Base-by-base conservation (phyloP, 805 yeast genomes). In the Candida alai region DNA sequence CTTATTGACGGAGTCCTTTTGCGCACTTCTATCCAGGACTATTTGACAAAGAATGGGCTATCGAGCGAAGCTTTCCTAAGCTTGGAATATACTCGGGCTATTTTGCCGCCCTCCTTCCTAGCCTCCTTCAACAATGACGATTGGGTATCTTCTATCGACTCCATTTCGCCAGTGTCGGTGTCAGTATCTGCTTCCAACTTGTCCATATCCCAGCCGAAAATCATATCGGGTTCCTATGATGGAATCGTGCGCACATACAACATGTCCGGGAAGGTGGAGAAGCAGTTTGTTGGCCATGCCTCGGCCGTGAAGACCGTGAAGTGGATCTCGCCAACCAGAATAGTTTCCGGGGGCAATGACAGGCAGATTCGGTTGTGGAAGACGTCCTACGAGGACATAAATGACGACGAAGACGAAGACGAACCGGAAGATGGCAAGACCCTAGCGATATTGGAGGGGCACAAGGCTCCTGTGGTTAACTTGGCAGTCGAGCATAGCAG, bases 211-310 rank as follows among this genome's bases (percentile, higher is more conserved):
- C 58, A 65, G 27, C 71, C 79, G 20, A 72, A 73, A 50, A 84
- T 90, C 35, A 68, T 88, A 28, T 78, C 93, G 10, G 98, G 97
- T 24, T 80, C 95, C 0, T 93, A 89, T 53, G 98, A 93, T 57
- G 97, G 97, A 48, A 74, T 90, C 19, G 96, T 90, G 16, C 76
- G 97, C 44, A 78, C 93, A 8, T 93, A 89, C 79, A 80, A 86
- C 53, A 62, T 76, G 59, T 73, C 85, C 11, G 97, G 97, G 7
- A 71, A 76, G 32, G 82, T 89, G 7, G 81, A 78, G 47, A 77
- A 82, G 42, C 95, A 86, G 56, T 75, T 83, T 46, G 74, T 76
- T 34, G 97, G 97, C 18, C 98, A 93, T 58, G 77, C 84, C 12
- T 96, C 86, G 19, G 80, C 97, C 9, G 79, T 93, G 35, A 81